These are phyloP conservation scores for Penstemon barbatus DNA, from an alignment of 257 asterid genomes.

Conservation along the genomic window DNA sequence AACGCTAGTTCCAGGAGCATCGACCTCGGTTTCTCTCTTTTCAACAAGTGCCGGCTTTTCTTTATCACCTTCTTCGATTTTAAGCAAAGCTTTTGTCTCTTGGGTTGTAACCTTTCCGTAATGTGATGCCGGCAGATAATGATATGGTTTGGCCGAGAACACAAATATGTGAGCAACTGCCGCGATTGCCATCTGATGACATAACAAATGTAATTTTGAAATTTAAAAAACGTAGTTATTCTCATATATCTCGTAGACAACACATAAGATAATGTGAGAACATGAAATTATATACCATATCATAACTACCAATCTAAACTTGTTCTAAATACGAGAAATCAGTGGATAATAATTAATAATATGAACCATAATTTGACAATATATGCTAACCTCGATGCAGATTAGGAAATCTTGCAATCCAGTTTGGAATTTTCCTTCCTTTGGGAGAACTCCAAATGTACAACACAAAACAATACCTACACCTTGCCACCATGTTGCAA, in stretches of 20 bases:
- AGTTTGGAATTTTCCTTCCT: slow-evolving; percentile 59
- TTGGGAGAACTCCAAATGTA: slow-evolving; percentile 55
- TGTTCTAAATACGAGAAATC: no score
- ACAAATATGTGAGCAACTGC: slow-evolving; percentile 90
- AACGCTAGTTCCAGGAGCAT: slow-evolving; percentile 85
- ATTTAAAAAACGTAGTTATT: no score
- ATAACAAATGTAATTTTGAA: neutral
- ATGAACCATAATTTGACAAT: neutral
- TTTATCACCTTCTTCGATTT: slow-evolving; percentile 49
- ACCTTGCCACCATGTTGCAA: slow-evolving; percentile 99
- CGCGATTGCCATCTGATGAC: slow-evolving; percentile 83
- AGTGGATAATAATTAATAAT: no score
- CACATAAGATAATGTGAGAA: no score
- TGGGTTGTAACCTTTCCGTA: slow-evolving; percentile 46
- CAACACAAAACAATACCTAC: slow-evolving; percentile 80
- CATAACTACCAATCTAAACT: no score
- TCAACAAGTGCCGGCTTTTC: slow-evolving; percentile 57
- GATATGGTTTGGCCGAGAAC: slow-evolving; percentile 81
- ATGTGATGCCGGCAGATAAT: slow-evolving; percentile 47
- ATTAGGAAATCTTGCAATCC: slow-evolving; percentile 84
- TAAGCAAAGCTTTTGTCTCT: slow-evolving; percentile 49
- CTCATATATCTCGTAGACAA: no score
- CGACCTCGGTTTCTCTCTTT: slow-evolving; percentile 62
- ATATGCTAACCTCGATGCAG: slow-evolving; percentile 67
- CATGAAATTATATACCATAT: no score